Evolutionary conservation across 345 rosid species (phyloP).

Genomic region (Erucastrum elatum): DNA sequence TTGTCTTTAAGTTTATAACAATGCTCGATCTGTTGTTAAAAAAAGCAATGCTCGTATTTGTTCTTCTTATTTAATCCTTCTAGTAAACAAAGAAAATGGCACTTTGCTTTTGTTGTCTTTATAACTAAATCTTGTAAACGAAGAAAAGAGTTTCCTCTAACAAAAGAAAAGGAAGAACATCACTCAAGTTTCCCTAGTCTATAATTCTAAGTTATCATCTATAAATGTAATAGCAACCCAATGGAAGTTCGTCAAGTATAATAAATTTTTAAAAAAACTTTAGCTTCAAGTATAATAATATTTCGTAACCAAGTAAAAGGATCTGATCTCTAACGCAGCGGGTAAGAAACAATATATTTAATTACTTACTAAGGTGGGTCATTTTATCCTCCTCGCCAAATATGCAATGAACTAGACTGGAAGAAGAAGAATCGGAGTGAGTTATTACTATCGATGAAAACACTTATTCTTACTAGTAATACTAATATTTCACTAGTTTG

Average conservation of each 20-base stretch:
- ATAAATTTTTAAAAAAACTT: too few species aligned
- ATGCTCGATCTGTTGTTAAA: neutral
- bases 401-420: neutral
- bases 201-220: neutral
- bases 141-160: neutral
- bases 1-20: neutral
- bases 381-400: neutral
- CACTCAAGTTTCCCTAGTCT: neutral
- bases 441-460: neutral
- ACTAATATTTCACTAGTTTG: neutral
- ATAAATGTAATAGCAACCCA: neutral
- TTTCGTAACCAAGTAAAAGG: neutral
- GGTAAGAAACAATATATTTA: neutral
- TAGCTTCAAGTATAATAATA: neutral
- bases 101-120: slow-evolving; percentile 21
- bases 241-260: neutral
- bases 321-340: neutral
- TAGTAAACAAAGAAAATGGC: neutral
- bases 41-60: neutral
- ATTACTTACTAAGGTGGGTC: neutral
- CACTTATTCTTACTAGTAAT: neutral
- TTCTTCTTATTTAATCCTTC: neutral
- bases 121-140: neutral
- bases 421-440: neutral
- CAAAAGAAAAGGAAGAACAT: neutral